Evolutionary conservation across 2,329 filamentous ascomycete genomes (phyloP).

Genomic region (Fusarium austroafricanum): DNA sequence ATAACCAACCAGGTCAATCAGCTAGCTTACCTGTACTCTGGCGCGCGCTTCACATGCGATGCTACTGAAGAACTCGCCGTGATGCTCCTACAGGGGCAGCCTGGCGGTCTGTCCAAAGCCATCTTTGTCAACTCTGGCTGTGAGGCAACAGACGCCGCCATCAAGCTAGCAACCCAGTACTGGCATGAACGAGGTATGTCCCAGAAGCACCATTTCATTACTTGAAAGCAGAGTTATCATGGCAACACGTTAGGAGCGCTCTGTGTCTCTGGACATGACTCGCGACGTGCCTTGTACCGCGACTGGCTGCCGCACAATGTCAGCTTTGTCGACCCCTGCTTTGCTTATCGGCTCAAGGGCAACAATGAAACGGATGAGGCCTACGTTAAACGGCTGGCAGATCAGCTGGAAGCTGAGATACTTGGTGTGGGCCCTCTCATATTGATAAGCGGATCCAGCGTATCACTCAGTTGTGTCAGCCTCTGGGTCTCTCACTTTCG

Average conservation of each 20-base stretch:
- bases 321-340: slow-evolving; percentile 40
- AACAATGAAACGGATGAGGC: slow-evolving; percentile 46
- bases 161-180: slow-evolving; percentile 47
- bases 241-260: slow-evolving; percentile 62
- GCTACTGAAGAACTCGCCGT: slow-evolving; percentile 48
- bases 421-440: not conserved
- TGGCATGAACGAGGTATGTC: slow-evolving; percentile 55
- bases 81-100: slow-evolving; percentile 38
- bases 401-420: slow-evolving; percentile 1
- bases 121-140: slow-evolving; percentile 8
- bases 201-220: slow-evolving; percentile 56
- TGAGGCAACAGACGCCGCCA: not conserved
- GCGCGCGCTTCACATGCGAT: slow-evolving; percentile 29
- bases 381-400: not conserved
- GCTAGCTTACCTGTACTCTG: slow-evolving; percentile 30
- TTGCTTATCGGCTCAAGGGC: slow-evolving; percentile 25
- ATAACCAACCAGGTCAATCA: slow-evolving; percentile 11
- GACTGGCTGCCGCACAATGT: slow-evolving; percentile 36
- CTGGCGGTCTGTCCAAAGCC: slow-evolving; percentile 2
- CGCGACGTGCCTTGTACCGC: slow-evolving; percentile 20
- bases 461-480: not conserved
- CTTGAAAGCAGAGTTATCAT: slow-evolving; percentile 60
- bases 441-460: not conserved
- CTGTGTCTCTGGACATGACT: slow-evolving; percentile 49
- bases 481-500: not conserved